Percentiles rank a stretch among this genome's conserved stretches.
Conservation (phyloP, 2,329 filamentous ascomycete genomes). For the Talaromyces sp. region DNA sequence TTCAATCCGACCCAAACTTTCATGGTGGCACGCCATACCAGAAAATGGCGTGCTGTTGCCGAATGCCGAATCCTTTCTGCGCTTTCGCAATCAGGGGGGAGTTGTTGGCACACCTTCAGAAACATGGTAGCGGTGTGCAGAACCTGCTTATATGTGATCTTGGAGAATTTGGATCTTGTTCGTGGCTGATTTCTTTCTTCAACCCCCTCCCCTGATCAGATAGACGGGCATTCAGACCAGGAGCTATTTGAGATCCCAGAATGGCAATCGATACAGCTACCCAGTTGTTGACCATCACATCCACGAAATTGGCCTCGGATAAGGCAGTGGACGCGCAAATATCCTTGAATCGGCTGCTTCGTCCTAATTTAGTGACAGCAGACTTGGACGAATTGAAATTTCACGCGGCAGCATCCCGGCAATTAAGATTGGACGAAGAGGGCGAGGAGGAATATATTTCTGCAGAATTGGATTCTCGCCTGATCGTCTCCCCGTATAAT, state of each 20-base stretch:
- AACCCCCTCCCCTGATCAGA: too few relatives aligned
- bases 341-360: slow-evolving; percentile 21
- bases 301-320: not conserved
- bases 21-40: slow-evolving; percentile 1
- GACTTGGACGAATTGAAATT: slow-evolving; percentile 39
- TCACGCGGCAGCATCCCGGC: slow-evolving; percentile 37
- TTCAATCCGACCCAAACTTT: slow-evolving; percentile 7
- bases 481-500: slow-evolving; percentile 77
- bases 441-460: not conserved
- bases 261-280: slow-evolving; percentile 11
- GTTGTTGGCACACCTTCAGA: slow-evolving; percentile 18
- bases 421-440: slow-evolving; percentile 25
- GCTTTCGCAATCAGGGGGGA: slow-evolving; percentile 21
- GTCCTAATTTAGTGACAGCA: slow-evolving; percentile 36
- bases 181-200: not conserved
- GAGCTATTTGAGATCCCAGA: not conserved
- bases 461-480: slow-evolving; percentile 31
- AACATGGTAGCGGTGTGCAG: slow-evolving; percentile 20
- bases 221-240: too few relatives aligned
- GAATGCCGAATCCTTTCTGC: slow-evolving; percentile 5
- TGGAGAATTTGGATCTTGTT: not conserved
- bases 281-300: not conserved
- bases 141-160: not conserved
- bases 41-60: slow-evolving; percentile 23
- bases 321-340: not conserved